Evolutionary conservation across 176 grass and related monocot species (phyloP).

Genomic region (Chloris gayana): DNA sequence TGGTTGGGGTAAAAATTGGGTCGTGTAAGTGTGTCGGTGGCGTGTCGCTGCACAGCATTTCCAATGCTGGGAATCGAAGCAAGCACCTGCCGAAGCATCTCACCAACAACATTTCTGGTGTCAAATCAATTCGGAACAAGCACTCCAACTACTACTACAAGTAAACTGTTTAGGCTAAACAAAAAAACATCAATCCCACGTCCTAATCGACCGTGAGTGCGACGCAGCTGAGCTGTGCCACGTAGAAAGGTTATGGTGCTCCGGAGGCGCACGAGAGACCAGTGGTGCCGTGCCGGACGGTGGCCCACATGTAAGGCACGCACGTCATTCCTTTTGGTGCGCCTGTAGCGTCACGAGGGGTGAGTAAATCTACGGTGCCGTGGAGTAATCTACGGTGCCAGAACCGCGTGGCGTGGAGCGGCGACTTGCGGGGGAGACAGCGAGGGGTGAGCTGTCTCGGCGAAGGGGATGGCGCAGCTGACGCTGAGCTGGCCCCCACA

Average conservation of each 20-base stretch:
- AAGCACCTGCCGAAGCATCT: not conserved
- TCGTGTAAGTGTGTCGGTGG: not conserved
- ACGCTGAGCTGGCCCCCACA: conserved; percentile 29
- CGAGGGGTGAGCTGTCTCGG: conserved; percentile 33
- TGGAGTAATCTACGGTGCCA: not conserved
- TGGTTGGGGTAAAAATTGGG: too few relatives aligned
- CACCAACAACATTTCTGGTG: not conserved
- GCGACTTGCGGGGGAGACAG: conserved; percentile 20
- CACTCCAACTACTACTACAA: not conserved
- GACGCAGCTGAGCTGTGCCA: not conserved
- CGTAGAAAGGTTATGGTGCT: not conserved
- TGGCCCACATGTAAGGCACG: not conserved
- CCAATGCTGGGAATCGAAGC: conserved; percentile 37
- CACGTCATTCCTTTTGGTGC: conserved; percentile 41
- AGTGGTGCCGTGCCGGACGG: not conserved
- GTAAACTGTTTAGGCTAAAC: too few relatives aligned
- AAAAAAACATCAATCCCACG: not conserved
- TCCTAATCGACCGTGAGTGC: too few relatives aligned
- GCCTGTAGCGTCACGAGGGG: not conserved
- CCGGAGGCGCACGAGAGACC: too few relatives aligned
- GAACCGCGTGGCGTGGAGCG: conserved; percentile 30
- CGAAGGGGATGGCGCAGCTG: conserved; percentile 6
- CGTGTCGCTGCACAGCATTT: conserved; percentile 6
- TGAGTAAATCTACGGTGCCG: not conserved
- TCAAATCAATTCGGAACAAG: not conserved